Base-by-base conservation (phyloP, 2,329 filamentous ascomycete species). In the Botryotinia narcissicola region DNA sequence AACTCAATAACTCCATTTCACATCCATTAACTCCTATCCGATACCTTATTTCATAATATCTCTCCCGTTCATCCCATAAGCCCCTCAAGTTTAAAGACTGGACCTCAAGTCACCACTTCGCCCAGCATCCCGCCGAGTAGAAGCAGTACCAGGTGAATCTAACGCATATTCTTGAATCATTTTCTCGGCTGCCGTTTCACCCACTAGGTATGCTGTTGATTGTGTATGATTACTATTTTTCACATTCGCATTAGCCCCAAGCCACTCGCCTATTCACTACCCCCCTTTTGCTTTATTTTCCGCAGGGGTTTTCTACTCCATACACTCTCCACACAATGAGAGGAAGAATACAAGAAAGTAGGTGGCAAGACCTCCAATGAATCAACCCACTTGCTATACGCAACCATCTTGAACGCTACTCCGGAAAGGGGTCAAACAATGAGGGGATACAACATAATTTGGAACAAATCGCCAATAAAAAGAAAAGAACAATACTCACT, bases 121-220 rank as follows among this genome's bases (percentile, higher is more conserved):
- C 14, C 3, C 25, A 25, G 3, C 9, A 46, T 66, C 10, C 10
- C 6, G 0, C 14, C 8, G 4, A 35, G 12, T 67, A 4, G 12
- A 51, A 9, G 7, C 25, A 51, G 14, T 18, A 22, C 2, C 4
- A 12, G 32, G 22, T 37, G 44, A 37, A 37, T 67, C 8, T 16
- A 67, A 12, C 4, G 32, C 77, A 76, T 87, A 86, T 76, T 87
- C 83, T 35, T 75, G 73, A 72, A 84, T 82, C 73, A 88, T 78
- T 75, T 83, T 86, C 74, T 89, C 87, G 0, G 85, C 87, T 42
- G 84, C 85, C 0, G 84, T 87, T 54, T 83, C 80, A 1, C 87
- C 87, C 2, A 85, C 85, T 4, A 87, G 81, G 78, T 89, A 90
- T 1, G 87, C 87, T 10, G 84, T 84, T 9, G 84, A 82, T 78